Evolutionary conservation across 805 yeast genomes (phyloP).

Genomic region (Yarrowia osloensis): DNA sequence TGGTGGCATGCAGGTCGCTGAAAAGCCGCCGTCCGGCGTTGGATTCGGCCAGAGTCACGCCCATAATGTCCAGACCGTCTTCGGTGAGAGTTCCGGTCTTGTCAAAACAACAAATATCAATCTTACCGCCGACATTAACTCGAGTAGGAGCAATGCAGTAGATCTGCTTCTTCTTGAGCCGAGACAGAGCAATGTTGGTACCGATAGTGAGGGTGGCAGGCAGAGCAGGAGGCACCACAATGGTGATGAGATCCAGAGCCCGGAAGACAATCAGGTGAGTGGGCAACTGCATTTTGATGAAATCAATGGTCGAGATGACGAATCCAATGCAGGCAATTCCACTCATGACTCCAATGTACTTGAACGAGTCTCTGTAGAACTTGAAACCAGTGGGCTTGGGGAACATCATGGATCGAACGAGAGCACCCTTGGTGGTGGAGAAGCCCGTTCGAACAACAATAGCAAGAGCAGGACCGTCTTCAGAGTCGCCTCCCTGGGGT

Average conservation of each 20-base stretch:
- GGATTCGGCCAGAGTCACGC: conserved; percentile 49
- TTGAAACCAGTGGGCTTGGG: conserved; percentile 94
- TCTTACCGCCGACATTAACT: conserved; percentile 93
- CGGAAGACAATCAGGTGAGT: conserved; percentile 72
- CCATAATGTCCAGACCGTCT: conserved; percentile 87
- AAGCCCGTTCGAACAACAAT: conserved; percentile 89
- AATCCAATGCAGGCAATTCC: conserved; percentile 83
- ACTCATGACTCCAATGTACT: conserved; percentile 94
- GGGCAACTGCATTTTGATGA: conserved; percentile 73
- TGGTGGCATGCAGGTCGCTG: conserved; percentile 31
- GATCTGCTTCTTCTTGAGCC: conserved; percentile 67
- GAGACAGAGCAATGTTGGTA: conserved; percentile 82
- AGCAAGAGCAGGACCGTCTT: conserved; percentile 75
- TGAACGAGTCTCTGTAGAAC: conserved; percentile 91
- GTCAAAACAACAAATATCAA: conserved; percentile 89
- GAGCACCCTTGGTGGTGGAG: conserved; percentile 91
- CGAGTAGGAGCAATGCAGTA: conserved; percentile 94
- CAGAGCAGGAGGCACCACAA: conserved; percentile 97
- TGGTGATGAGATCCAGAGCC: conserved; percentile 90
- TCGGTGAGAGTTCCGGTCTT: conserved; percentile 97
- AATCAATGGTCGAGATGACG: conserved; percentile 76
- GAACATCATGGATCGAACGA: conserved; percentile 92
- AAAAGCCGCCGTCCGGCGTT: conserved; percentile 31
- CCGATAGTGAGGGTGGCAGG: conserved; percentile 98
- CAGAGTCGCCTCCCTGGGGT: conserved; percentile 49